Percentiles rank a stretch among this genome's conserved stretches.
Evolutionary conservation across 108 stramenopile species (phyloP).

Genomic region (Skeletonema grethae): DNA sequence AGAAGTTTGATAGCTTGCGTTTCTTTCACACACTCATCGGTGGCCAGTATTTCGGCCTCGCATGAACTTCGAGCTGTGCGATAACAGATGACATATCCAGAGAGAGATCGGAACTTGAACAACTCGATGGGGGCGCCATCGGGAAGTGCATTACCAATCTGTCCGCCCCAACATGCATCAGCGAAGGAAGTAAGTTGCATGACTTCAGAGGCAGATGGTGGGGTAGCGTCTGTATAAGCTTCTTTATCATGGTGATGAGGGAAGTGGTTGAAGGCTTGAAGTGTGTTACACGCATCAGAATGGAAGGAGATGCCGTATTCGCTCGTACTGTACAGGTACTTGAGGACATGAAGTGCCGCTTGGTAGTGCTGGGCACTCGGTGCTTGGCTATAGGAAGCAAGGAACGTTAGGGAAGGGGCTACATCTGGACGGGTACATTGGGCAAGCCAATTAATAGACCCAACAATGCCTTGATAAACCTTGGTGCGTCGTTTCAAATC

Average conservation of each 20-base stretch:
- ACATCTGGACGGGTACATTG: constrained; percentile 19
- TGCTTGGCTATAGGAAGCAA: constrained; percentile 6
- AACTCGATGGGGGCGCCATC: constrained; percentile 9
- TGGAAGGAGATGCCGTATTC: constrained; percentile 24
- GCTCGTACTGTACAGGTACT: constrained; percentile 17
- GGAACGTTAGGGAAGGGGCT: constrained; percentile 2
- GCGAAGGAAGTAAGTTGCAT: constrained; percentile 8
- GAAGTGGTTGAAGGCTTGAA: constrained; percentile 18
- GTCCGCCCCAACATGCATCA: constrained; percentile 24
- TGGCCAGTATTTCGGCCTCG: constrained; percentile 17
- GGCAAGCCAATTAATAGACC: constrained; percentile 24
- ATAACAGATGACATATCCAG: constrained; percentile 9
- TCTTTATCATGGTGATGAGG: constrained; percentile 18
- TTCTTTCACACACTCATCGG: constrained; percentile 10
- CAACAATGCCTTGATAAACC: constrained; percentile 22
- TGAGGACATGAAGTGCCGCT: constrained; percentile 18
- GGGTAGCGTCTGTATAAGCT: constrained; percentile 17
- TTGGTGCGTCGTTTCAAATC: constrained; percentile 4
- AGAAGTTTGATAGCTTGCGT: not conserved
- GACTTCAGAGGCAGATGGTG: not conserved
- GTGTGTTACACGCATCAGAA: not conserved
- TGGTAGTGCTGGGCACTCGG: not conserved
- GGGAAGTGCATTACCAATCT: constrained; percentile 1
- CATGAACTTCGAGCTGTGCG: constrained; percentile 14
- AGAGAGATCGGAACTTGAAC: constrained; percentile 22